Evolutionary conservation across 108 stramenopile genomes (phyloP).

Genomic region (Cyclotella atomus): DNA sequence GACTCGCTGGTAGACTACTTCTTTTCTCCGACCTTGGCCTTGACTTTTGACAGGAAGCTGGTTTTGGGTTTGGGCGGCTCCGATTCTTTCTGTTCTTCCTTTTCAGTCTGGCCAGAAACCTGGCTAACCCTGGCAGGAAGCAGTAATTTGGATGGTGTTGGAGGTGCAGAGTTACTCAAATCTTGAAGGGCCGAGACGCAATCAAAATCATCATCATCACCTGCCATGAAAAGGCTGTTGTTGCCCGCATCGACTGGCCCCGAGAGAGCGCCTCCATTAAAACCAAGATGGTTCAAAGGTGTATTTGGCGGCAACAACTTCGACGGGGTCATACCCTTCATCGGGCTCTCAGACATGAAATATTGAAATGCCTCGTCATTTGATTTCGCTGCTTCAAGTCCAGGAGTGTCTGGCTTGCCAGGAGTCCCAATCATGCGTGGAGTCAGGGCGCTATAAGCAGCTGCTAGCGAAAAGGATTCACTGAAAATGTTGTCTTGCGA

Average conservation of each 20-base stretch:
- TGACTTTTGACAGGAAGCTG: too few relatives aligned
- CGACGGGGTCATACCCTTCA: conserved; percentile 13
- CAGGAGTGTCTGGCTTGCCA: not conserved
- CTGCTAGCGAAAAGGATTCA: conserved; percentile 19
- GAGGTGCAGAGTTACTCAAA: conserved; percentile 43
- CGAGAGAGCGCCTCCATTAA: conserved; percentile 22
- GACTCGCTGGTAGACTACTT: too few relatives aligned
- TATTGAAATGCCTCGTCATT: conserved; percentile 36
- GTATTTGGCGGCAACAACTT: conserved; percentile 22
- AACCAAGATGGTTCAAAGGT: conserved; percentile 35
- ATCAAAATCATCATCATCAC: conserved; percentile 39
- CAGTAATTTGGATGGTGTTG: conserved; percentile 37
- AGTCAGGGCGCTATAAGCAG: conserved; percentile 21
- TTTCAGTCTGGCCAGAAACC: too few relatives aligned
- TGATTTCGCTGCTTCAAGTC: not conserved
- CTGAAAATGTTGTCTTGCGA: conserved; percentile 7
- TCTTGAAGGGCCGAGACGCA: conserved; percentile 46
- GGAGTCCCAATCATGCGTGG: conserved; percentile 7
- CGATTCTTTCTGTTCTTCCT: too few relatives aligned
- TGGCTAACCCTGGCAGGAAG: not conserved
- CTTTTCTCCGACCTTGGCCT: too few relatives aligned
- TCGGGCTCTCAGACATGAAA: conserved; percentile 34
- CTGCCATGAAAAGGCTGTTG: conserved; percentile 45
- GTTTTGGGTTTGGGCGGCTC: too few relatives aligned
- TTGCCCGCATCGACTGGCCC: conserved; percentile 43